Evolutionary conservation across 495 filamentous ascomycete species (phyloP), one percentile per base, ranked within the genome.

Genomic region (Pyrenula massariospora): DNA sequence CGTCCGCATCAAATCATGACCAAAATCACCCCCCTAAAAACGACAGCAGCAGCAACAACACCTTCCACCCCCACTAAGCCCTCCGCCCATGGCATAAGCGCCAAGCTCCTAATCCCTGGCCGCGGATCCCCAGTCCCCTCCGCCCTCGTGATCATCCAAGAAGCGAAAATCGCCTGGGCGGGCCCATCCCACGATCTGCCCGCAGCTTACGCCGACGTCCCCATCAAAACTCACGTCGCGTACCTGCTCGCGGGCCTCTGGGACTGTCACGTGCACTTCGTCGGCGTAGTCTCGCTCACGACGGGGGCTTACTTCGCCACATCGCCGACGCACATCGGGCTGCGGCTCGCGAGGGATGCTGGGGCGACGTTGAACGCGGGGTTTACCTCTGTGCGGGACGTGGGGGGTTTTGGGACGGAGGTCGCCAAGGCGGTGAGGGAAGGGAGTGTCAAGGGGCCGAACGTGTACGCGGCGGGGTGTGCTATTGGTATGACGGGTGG

Each of bases 181-280:
- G 76, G 76, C 22, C 5, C 65, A 2, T 57, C 64, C 48, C 50
- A 57, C 12, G 57, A 58, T 20, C 22, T 77, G 1, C 74, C 76
- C 0, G 15, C 55, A 3, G 58, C 68, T 24, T 77, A 73, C 62
- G 58, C 63, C 0, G 47, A 59, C 3, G 36, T 52, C 11, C 48
- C 31, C 22, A 52, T 54, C 2, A 64, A 58, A 57, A 42, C 31
- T 15, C 53, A 63, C 10, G 66, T 76, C 2, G 69, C 72, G 0
- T 67, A 70, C 25, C 61, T 76, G 22, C 76, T 80, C 72, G 76
- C 77, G 8, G 77, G 77, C 2, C 64, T 81, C 8, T 81, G 77
- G 77, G 77, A 81, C 55, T 70, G 66, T 53, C 77, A 81, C 61
- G 66, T 63, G 20, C 77, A 80, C 58, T 78, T 72, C 58, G n/a